These are phyloP conservation scores for Eragrostis tef DNA, from an alignment of 202 grass and related monocot genomes.

Conservation along the genomic window DNA sequence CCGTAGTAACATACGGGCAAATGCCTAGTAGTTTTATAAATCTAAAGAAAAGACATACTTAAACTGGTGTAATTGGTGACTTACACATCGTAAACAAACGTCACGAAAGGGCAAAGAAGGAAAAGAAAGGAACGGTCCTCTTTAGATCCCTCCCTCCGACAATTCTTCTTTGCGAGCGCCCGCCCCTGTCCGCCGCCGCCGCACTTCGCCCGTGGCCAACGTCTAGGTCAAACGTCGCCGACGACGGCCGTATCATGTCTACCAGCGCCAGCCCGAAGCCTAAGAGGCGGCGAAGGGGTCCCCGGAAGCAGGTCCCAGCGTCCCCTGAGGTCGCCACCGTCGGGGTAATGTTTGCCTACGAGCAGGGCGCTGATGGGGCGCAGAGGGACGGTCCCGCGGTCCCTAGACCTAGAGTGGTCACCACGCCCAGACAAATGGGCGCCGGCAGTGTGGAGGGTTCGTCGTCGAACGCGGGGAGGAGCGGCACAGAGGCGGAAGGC, in stretches of 20 bases:
- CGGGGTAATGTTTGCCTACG: slow-evolving; percentile 8
- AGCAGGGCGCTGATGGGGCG: slow-evolving; percentile 42
- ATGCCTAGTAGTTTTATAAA: no score
- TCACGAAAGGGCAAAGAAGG: no score
- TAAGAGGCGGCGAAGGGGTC: slow-evolving; percentile 45
- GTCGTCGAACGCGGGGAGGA: slow-evolving; percentile 42
- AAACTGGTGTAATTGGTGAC: no score
- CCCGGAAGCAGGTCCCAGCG: slow-evolving; percentile 35
- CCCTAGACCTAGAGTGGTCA: slow-evolving; percentile 33
- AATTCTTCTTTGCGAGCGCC: background rate
- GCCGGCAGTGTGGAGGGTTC: slow-evolving; percentile 25
- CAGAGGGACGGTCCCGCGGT: slow-evolving; percentile 46
- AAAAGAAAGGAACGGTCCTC: no score
- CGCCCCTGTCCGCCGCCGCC: slow-evolving; percentile 35
- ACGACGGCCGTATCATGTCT: slow-evolving; percentile 43
- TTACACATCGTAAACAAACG: no score
- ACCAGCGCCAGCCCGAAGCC: slow-evolving; percentile 31
- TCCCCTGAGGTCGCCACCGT: slow-evolving; percentile 36
- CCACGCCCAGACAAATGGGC: background rate
- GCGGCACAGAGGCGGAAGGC: slow-evolving; percentile 3
- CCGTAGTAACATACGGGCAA: no score
- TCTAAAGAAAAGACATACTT: no score
- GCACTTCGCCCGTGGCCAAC: slow-evolving; percentile 10
- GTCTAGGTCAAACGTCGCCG: slow-evolving; percentile 37
- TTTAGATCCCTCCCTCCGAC: background rate